Base-by-base conservation (phyloP, 805 yeast genomes). In the Ogataea degrootiae region DNA sequence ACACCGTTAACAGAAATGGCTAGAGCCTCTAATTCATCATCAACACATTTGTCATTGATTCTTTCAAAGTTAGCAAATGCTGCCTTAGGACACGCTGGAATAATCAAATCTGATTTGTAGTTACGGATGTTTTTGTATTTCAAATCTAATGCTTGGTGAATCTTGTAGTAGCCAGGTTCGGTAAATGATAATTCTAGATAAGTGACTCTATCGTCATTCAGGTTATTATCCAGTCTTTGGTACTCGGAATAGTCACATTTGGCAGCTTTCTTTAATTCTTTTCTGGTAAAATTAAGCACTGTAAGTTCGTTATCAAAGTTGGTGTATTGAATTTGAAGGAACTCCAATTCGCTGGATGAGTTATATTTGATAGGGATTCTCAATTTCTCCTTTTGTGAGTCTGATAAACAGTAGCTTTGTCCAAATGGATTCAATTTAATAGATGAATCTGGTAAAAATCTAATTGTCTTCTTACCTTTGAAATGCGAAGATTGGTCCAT, bases 361-460 rank as follows among this genome's bases (percentile, higher is more conserved):
- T 94, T 91, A 56, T 89, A 77, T 54, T 83, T 80, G 14, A 94
- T 72, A 6, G 98, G 97, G 50, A 90, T 70, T 34, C 70, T 65
- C 29, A 76, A 51, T 14, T 63, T 58, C 34, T 62, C 57, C 59
- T 43, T 62, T 58, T 50, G 59, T 8, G 48, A 46, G 14, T 61
- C 54, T 16, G 77, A 76, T 39, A 85, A 54, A 68, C 99, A 94
- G 50, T 76, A 77, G 5, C 79, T 72, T 29, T 77, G 80, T 43
- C 74, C 78, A 56, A 80, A 77, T 3, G 97, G 97, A 53, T 91
- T 89, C 56, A 94, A 68, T 58, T 75, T 72, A 5, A 95, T 96
- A 0, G 95, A 84, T 39, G 95, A 85, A 66, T 92, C 97, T 0
- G 99, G 98, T 34, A 94, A 70, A 51, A 87, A 86, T 59, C 91